Evolutionary conservation across 2,329 filamentous ascomycete species (phyloP).

Genomic region (Pochonia chlamydosporia): DNA sequence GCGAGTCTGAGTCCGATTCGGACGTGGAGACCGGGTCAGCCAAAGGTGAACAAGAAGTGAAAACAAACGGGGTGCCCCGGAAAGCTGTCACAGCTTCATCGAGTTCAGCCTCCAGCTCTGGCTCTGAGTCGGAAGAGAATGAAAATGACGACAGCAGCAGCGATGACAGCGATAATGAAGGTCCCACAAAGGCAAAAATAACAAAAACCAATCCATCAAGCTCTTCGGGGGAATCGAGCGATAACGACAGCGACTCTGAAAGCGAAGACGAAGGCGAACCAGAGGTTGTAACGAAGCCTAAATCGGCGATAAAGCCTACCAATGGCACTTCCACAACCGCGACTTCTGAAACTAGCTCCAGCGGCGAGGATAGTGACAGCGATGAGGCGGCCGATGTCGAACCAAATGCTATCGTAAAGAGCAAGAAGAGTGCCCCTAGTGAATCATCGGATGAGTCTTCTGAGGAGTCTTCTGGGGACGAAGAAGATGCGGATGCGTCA

Average conservation of each 20-base stretch:
- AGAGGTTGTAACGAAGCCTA: slow-evolving; percentile 14
- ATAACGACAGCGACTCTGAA: slow-evolving; percentile 20
- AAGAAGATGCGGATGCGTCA: slow-evolving; percentile 31
- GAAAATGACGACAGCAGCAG: slow-evolving; percentile 6
- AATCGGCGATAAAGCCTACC: slow-evolving; percentile 9
- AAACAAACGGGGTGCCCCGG: slow-evolving; percentile 2
- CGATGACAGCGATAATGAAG: slow-evolving; percentile 13
- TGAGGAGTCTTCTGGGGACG: too few relatives aligned
- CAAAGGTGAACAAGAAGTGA: slow-evolving; percentile 14
- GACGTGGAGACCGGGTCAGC: slow-evolving; percentile 15
- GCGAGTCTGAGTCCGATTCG: slow-evolving; percentile 23
- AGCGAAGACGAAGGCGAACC: background rate
- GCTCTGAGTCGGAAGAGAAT: slow-evolving; percentile 15
- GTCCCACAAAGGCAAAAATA: slow-evolving; percentile 11
- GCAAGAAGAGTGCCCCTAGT: too few relatives aligned
- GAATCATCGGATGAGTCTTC: slow-evolving; percentile 15
- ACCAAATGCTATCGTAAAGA: background rate
- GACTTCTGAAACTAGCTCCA: slow-evolving; percentile 15
- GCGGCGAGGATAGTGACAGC: slow-evolving; percentile 17
- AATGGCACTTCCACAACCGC: slow-evolving; percentile 13
- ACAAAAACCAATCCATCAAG: background rate
- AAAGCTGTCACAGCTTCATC: slow-evolving; percentile 1
- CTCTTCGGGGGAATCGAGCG: slow-evolving; percentile 12
- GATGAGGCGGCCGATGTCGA: slow-evolving; percentile 9
- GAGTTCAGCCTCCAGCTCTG: slow-evolving; percentile 17